These are phyloP conservation scores for Vaucheria bursata DNA, from an alignment of 352 stramenopile species.

Conservation along the genomic window DNA sequence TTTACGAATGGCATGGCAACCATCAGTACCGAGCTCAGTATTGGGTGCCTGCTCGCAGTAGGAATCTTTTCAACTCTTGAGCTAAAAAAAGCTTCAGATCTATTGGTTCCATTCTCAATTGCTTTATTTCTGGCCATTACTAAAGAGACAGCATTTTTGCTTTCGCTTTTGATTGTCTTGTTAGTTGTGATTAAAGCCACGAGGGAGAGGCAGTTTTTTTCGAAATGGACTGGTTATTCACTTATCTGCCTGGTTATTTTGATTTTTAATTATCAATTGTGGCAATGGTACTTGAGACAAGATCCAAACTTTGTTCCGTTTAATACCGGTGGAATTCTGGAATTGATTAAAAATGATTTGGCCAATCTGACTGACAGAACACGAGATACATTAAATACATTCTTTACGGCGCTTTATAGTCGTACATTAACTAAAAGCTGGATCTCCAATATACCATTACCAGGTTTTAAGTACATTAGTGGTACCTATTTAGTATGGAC, in stretches of 20 bases:
- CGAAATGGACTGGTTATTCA: not conserved
- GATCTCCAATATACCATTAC: not conserved
- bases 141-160: slow-evolving; percentile 1
- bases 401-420: not conserved
- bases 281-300: not conserved
- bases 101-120: not conserved
- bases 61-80: not conserved
- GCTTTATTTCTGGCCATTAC: not conserved
- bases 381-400: not conserved
- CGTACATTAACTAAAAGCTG: not conserved
- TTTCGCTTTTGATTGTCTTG: slow-evolving; percentile 1
- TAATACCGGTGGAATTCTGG: not conserved
- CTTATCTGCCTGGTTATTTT: not conserved
- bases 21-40: not conserved
- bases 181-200: not conserved
- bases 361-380: not conserved
- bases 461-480: not conserved
- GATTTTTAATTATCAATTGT: not conserved
- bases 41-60: not conserved
- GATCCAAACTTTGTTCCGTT: not conserved
- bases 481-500: not conserved
- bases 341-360: not conserved
- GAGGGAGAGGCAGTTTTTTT: not conserved
- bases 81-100: not conserved
- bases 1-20: not conserved